These are phyloP conservation scores for Flaveria floridana DNA, from an alignment of 140 eudicot species.

Conservation along the genomic window DNA sequence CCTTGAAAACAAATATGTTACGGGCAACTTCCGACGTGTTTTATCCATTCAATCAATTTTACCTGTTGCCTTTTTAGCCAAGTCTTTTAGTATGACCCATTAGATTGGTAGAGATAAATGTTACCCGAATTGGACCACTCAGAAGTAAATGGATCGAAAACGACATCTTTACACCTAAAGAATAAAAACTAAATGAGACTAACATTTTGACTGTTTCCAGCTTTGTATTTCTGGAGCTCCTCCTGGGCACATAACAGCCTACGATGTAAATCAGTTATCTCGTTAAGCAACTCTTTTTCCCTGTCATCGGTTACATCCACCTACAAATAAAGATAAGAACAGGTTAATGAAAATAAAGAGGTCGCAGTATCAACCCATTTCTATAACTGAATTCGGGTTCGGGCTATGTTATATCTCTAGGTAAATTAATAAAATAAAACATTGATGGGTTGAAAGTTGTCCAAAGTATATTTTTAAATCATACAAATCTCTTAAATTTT, in stretches of 20 bases:
- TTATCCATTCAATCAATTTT: background rate
- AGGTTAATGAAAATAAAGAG: background rate
- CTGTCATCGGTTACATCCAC: slow-evolving; percentile 68
- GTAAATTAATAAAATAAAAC: background rate
- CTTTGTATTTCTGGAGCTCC: slow-evolving; percentile 70
- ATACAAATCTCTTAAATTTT: background rate
- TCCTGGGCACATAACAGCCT: slow-evolving; percentile 69
- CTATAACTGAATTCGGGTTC: background rate
- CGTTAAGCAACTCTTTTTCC: slow-evolving; percentile 72
- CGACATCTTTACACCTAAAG: background rate
- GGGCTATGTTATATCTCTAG: slow-evolving; percentile 6
- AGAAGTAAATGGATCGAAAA: background rate
- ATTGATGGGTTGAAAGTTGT: background rate
- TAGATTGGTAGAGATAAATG: background rate
- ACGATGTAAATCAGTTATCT: slow-evolving; percentile 58
- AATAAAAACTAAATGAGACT: slow-evolving; percentile 10
- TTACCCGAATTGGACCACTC: background rate
- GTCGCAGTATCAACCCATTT: background rate
- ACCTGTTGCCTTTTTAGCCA: background rate
- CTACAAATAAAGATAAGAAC: slow-evolving; percentile 34
- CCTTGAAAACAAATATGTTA: background rate
- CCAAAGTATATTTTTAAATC: background rate
- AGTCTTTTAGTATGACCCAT: background rate
- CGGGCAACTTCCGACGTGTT: background rate
- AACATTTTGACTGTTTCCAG: slow-evolving; percentile 45